phyloP scores from a whole-genome alignment of 768 basidiomycete species.

The Macrolepiota fuliginosa region DNA sequence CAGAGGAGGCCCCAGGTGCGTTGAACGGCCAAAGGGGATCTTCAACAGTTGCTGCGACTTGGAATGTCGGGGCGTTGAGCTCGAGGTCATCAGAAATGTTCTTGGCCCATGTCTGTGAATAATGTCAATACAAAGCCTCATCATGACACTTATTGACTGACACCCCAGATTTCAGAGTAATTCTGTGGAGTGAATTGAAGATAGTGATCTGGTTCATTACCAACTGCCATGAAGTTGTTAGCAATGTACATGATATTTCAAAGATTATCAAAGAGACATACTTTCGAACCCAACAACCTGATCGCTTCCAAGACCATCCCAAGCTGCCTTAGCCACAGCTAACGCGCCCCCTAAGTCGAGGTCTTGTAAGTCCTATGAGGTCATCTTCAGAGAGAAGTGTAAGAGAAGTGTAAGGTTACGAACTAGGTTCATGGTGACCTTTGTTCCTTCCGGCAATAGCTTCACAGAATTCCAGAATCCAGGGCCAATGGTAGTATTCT shows the following conservation, averaged over 20 bases:
- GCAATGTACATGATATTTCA: background rate
- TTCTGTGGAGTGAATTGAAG: slow-evolving; percentile 38
- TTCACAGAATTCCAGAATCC: slow-evolving; percentile 47
- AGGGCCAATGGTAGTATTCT: slow-evolving; percentile 51
- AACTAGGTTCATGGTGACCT: slow-evolving; percentile 45
- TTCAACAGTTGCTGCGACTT: slow-evolving; percentile 46
- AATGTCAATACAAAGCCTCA: background rate
- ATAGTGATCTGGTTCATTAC: slow-evolving; percentile 57
- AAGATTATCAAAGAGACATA: slow-evolving; percentile 19
- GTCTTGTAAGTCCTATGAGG: slow-evolving; percentile 41
- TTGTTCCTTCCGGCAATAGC: slow-evolving; percentile 43
- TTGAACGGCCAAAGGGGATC: slow-evolving; percentile 53
- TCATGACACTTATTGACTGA: slow-evolving; percentile 18
- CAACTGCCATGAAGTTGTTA: slow-evolving; percentile 30
- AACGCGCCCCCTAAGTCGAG: slow-evolving; percentile 41
- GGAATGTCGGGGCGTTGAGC: slow-evolving; percentile 38
- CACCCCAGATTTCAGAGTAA: slow-evolving; percentile 45
- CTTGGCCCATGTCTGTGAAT: slow-evolving; percentile 42
- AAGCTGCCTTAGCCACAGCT: slow-evolving; percentile 40
- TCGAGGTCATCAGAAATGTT: slow-evolving; percentile 34
- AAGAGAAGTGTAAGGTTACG: background rate
- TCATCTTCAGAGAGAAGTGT: background rate
- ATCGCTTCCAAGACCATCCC: slow-evolving; percentile 31
- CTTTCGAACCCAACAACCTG: slow-evolving; percentile 47
- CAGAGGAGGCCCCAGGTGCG: slow-evolving; percentile 37